Evolutionary conservation across 352 stramenopile genomes (phyloP).

Genomic region (Aphanomyces stellatus): DNA sequence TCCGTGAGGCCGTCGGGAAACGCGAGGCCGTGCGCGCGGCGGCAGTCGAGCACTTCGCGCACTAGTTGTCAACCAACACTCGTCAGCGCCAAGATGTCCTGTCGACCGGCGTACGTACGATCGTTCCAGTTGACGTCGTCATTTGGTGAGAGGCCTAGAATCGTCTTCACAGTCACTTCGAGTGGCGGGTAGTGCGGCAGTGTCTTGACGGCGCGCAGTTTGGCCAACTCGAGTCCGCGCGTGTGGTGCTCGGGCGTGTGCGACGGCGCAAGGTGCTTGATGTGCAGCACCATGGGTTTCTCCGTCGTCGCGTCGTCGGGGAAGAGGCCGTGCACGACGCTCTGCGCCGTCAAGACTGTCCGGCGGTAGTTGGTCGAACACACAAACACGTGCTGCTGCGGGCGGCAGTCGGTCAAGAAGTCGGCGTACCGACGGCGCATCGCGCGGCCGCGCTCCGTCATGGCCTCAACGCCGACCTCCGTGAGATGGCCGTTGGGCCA

Average conservation of each 20-base stretch:
- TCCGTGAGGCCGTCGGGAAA: conserved; percentile 45
- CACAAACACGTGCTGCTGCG: conserved; percentile 41
- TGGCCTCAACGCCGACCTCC: conserved; percentile 48
- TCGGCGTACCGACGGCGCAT: conserved; percentile 35
- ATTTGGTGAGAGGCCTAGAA: conserved; percentile 29
- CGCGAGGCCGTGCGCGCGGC: conserved; percentile 41
- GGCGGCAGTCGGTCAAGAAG: conserved; percentile 31
- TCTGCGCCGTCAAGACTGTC: conserved; percentile 64
- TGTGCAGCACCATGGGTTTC: conserved; percentile 5
- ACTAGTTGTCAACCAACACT: conserved; percentile 29
- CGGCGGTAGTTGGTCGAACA: conserved; percentile 70
- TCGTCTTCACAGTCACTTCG: conserved; percentile 27
- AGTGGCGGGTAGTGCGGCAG: conserved; percentile 34
- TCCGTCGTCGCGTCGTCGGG: conserved; percentile 23
- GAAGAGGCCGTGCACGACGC: conserved; percentile 59
- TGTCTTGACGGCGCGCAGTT: conserved; percentile 48
- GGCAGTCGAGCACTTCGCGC: conserved; percentile 63
- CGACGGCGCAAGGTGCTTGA: conserved; percentile 22
- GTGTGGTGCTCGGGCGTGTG: conserved; percentile 40
- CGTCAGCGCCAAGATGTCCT: not conserved
- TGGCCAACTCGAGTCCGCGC: conserved; percentile 52
- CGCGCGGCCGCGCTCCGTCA: conserved; percentile 40
- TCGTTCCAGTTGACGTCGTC: conserved; percentile 53
- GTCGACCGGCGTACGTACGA: conserved; percentile 37
- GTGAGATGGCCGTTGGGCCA: conserved; percentile 74